Percentiles rank a stretch among this genome's conserved stretches.
Evolutionary conservation across 768 basidiomycete genomes (phyloP).

Genomic region (Naganishia antarctica): DNA sequence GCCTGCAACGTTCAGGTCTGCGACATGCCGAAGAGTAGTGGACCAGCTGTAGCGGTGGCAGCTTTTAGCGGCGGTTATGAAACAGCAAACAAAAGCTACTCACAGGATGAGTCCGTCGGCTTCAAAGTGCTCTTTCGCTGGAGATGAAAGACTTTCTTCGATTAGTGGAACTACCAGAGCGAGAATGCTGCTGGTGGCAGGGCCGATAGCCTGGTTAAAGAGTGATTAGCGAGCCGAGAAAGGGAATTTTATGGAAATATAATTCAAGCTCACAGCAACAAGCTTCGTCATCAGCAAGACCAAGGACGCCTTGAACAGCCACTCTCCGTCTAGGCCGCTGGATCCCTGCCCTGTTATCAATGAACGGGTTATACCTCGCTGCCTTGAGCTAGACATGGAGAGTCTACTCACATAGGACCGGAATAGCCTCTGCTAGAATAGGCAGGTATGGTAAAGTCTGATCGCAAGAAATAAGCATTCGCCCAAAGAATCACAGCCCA

Average conservation of each 20-base stretch:
- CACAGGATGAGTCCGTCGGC: conserved; percentile 45
- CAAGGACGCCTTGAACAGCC: conserved; percentile 48
- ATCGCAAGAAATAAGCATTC: not conserved
- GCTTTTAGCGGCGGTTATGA: not conserved
- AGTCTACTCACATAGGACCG: conserved; percentile 38
- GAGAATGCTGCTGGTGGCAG: conserved; percentile 29
- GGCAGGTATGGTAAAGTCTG: conserved; percentile 43
- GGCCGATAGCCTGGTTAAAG: conserved; percentile 7
- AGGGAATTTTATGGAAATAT: not conserved
- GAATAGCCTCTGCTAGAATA: conserved; percentile 41
- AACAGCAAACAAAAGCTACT: conserved; percentile 9
- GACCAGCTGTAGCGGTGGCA: conserved; percentile 38
- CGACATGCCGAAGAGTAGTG: conserved; percentile 40
- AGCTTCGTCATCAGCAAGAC: conserved; percentile 45
- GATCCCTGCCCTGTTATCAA: conserved; percentile 39
- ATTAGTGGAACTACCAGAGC: conserved; percentile 47
- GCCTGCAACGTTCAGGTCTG: conserved; percentile 33
- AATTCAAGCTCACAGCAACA: conserved; percentile 32
- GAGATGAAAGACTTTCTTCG: conserved; percentile 44
- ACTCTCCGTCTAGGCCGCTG: conserved; percentile 44
- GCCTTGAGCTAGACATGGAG: not conserved
- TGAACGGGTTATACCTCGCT: not conserved
- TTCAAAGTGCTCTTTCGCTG: conserved; percentile 48
- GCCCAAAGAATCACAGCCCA: not conserved
- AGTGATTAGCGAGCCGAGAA: not conserved